Evolutionary conservation across 306 rosid species (phyloP).

Genomic region (Cicer yamashitae): DNA sequence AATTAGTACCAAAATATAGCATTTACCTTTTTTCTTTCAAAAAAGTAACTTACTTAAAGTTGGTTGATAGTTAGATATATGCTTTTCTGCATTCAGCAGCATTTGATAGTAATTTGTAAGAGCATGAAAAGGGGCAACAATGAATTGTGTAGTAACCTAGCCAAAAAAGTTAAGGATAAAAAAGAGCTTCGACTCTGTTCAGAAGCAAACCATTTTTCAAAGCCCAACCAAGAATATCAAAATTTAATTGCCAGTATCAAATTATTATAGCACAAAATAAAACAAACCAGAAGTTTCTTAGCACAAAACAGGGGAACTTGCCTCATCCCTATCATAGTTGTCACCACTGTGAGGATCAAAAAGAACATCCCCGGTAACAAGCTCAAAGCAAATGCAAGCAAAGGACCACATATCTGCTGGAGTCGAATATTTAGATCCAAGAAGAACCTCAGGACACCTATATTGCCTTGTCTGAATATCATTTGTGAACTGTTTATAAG

Average conservation of each 20-base stretch:
- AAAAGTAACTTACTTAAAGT: slow-evolving; percentile 7
- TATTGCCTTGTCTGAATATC: slow-evolving; percentile 94
- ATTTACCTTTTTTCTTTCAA: background rate
- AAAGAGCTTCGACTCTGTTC: background rate
- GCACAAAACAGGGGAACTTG: slow-evolving; percentile 31
- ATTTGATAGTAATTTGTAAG: background rate
- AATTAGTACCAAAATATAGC: slow-evolving; percentile 7
- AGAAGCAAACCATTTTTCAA: slow-evolving; percentile 18
- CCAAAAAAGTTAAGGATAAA: background rate
- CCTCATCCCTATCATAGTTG: slow-evolving; percentile 89
- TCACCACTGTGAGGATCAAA: slow-evolving; percentile 91
- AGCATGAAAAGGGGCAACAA: slow-evolving; percentile 1
- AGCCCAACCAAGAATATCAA: background rate
- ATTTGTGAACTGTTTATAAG: slow-evolving; percentile 83
- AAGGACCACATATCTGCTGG: slow-evolving; percentile 91
- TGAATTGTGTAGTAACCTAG: background rate
- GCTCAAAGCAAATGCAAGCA: slow-evolving; percentile 61
- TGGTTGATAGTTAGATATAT: background rate
- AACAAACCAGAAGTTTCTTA: background rate
- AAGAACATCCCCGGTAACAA: slow-evolving; percentile 78
- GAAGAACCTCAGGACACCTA: slow-evolving; percentile 88
- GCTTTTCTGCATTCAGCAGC: background rate
- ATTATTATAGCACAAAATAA: slow-evolving; percentile 19
- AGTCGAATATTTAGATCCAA: slow-evolving; percentile 87
- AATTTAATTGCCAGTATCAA: slow-evolving; percentile 6